phyloP scores from a whole-genome alignment of 768 basidiomycete species.

The Cystobasidium tubakii region DNA sequence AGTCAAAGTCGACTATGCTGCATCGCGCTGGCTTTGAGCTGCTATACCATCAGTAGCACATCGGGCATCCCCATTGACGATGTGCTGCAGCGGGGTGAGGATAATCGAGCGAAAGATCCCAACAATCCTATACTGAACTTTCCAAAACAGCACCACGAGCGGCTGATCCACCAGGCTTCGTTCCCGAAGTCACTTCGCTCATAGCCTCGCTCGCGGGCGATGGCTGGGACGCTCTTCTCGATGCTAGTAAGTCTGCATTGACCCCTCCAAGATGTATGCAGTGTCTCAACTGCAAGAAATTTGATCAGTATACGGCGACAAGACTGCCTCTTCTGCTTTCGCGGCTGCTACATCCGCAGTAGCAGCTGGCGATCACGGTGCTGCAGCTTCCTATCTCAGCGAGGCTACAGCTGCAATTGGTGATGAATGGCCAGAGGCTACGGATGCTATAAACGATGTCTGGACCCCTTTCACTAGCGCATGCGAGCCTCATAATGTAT shows the following conservation, averaged over 20 bases:
- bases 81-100: no score
- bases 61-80: no score
- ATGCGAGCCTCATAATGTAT: background rate
- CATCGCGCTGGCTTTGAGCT: no score
- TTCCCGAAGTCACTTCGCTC: background rate
- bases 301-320: conserved; percentile 4
- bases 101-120: no score
- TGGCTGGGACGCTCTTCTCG: background rate
- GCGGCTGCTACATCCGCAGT: background rate
- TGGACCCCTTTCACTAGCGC: background rate
- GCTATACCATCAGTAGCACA: no score
- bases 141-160: background rate
- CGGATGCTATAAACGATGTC: background rate
- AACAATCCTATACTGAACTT: no score
- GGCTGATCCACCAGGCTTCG: background rate
- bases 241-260: conserved; percentile 7
- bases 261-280: background rate
- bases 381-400: background rate
- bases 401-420: conserved; percentile 13
- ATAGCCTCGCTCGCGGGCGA: background rate
- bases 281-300: no score
- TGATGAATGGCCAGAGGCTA: background rate
- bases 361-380: background rate
- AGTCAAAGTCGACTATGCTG: no score
- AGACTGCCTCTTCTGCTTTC: conserved; percentile 1